These are phyloP conservation scores for Starmera quercuum DNA, from an alignment of 805 yeast species.

Conservation along the genomic window DNA sequence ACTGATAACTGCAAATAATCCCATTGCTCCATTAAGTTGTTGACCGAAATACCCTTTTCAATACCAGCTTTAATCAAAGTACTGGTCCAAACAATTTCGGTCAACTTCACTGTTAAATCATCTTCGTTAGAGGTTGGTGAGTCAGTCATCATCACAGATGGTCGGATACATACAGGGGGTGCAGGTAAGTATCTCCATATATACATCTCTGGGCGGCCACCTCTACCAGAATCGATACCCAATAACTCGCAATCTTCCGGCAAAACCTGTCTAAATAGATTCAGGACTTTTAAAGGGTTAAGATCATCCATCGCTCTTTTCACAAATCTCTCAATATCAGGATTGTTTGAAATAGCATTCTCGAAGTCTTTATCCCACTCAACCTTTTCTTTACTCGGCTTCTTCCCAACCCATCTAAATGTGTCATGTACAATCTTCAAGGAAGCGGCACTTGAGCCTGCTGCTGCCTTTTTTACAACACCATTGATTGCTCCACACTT, in stretches of 20 bases:
- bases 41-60: conserved; percentile 89
- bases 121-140: conserved; percentile 90
- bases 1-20: conserved; percentile 91
- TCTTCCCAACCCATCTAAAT: conserved; percentile 92
- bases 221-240: conserved; percentile 81
- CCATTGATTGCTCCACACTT: conserved; percentile 88
- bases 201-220: conserved; percentile 94
- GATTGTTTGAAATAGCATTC: conserved; percentile 63
- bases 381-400: conserved; percentile 73
- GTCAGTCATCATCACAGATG: conserved; percentile 91
- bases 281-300: conserved; percentile 84
- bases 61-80: conserved; percentile 90
- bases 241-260: conserved; percentile 88
- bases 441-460: conserved; percentile 89
- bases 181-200: conserved; percentile 97
- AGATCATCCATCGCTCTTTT: conserved; percentile 88
- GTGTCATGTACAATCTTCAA: conserved; percentile 93
- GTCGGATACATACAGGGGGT: conserved; percentile 98
- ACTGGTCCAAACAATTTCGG: conserved; percentile 97
- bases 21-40: conserved; percentile 98
- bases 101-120: conserved; percentile 89
- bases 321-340: conserved; percentile 82
- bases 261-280: conserved; percentile 75
- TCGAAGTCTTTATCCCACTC: conserved; percentile 86
- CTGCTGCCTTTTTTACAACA: conserved; percentile 92